Conservation (phyloP, 2,329 filamentous ascomycete species). For the Bisporella sp. region DNA sequence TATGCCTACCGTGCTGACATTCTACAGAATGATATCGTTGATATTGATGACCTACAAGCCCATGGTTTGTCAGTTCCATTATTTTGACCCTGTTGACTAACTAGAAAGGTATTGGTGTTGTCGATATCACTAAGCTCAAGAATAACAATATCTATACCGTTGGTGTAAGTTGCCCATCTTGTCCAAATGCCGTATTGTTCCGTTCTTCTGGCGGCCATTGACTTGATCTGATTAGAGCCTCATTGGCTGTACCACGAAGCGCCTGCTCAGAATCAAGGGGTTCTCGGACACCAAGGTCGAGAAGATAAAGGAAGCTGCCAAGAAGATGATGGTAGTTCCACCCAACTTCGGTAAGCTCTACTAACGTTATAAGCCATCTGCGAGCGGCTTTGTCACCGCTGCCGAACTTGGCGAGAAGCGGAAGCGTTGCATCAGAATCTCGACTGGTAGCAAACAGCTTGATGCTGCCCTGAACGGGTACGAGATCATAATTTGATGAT, state of each 20-base stretch:
- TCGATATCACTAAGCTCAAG: conserved; percentile 61
- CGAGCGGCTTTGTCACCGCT: conserved; percentile 57
- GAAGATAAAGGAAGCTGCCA: conserved; percentile 61
- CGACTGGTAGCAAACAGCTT: conserved; percentile 63
- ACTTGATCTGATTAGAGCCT: conserved; percentile 39
- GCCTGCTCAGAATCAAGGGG: conserved; percentile 59
- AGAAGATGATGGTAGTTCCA: conserved; percentile 28
- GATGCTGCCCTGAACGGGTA: conserved; percentile 58
- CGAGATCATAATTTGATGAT: neutral
- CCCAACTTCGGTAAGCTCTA: neutral
- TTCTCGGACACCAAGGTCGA: conserved; percentile 66
- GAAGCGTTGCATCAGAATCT: conserved; percentile 57
- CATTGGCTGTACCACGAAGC: conserved; percentile 50
- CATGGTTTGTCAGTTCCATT: conserved; percentile 39
- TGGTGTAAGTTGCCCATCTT: conserved; percentile 36
- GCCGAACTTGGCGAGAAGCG: conserved; percentile 56
- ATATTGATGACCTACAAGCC: conserved; percentile 59
- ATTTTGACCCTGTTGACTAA: conserved; percentile 5
- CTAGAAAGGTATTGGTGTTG: conserved; percentile 48
- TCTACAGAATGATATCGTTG: conserved; percentile 40
- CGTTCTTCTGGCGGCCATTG: neutral
- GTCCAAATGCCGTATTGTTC: neutral
- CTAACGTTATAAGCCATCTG: conserved; percentile 40
- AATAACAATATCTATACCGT: conserved; percentile 56
- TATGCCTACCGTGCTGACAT: conserved; percentile 1